A percentile compares a stretch with the other conserved stretches of the same genome.
phyloP scores from a whole-genome alignment of 2,329 filamentous ascomycete genomes.

The Penicillium oxalicum region DNA sequence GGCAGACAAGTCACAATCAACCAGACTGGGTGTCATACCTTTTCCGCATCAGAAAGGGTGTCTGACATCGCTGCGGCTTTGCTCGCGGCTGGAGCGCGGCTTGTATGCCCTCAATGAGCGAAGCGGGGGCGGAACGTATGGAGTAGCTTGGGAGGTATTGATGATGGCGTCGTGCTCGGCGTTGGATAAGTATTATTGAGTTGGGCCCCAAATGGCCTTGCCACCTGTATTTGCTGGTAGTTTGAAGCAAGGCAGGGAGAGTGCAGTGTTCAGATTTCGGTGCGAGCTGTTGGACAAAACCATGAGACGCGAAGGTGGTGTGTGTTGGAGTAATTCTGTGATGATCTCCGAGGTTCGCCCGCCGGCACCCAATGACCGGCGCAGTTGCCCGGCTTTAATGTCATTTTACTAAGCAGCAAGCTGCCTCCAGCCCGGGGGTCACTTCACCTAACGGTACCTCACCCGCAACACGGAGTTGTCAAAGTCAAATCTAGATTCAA shows the following conservation, averaged over 20 bases:
- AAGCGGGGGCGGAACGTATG: too few species aligned
- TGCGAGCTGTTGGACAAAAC: slow-evolving; percentile 24
- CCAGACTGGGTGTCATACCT: slow-evolving; percentile 31
- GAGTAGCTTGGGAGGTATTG: neutral
- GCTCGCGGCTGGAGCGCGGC: slow-evolving; percentile 1
- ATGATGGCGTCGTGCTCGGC: neutral
- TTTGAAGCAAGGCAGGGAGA: too few species aligned
- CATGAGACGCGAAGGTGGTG: slow-evolving; percentile 1
- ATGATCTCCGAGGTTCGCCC: slow-evolving; percentile 29
- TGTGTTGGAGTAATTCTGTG: slow-evolving; percentile 23
- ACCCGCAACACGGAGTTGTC: too few species aligned
- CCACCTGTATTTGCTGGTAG: too few species aligned
- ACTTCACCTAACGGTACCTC: too few species aligned
- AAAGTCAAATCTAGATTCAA: too few species aligned
- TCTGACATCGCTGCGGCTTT: slow-evolving; percentile 36
- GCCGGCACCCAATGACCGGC: slow-evolving; percentile 2
- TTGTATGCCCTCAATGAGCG: neutral
- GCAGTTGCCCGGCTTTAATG: slow-evolving; percentile 4
- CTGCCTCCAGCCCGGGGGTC: too few species aligned
- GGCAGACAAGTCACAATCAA: too few species aligned
- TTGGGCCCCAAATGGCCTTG: too few species aligned
- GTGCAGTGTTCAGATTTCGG: neutral
- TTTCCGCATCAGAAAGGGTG: slow-evolving; percentile 44
- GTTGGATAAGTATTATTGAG: too few species aligned
- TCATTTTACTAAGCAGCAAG: slow-evolving; percentile 22